Evolutionary conservation across 805 yeast genomes (phyloP), one percentile per base, ranked within the genome.

Genomic region (Wickerhamomyces chaumierensis): DNA sequence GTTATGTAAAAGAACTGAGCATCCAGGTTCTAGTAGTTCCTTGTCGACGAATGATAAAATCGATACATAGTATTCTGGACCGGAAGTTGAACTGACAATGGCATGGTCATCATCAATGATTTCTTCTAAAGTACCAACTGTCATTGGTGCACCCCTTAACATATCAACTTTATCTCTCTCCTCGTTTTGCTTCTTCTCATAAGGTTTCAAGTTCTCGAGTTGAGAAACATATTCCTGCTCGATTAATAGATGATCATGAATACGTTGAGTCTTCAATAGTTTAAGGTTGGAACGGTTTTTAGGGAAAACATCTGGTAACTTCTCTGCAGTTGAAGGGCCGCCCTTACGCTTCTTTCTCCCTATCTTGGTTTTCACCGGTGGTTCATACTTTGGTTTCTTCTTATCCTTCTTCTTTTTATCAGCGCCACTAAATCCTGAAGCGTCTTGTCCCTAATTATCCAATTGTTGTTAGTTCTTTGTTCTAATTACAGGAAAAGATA

Each of bases 21-120:
- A 90, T 8, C 97, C 96, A 1, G 97, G 98, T 61, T 92, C 97
- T 45, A 92, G 66, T 43, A 90, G 66, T 41, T 92, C 96, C 63
- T 92, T 92, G 61, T 92, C 98, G 15, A 92, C 98, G 68, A 92
- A 92, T 11, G 96, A 85, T 63, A 94, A 68, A 49, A 92, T 92
- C 5, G 95, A 81, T 28, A 92, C 98, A 57, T 92, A 92, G 62
- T 88, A 92, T 63, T 92, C 98, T 6, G 97, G 95, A 18, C 97
- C 96, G 12, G 95, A 86, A 6, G 94, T 78, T 39, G 94, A 79
- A 35, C 96, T 86, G 34, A 92, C 96, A 66, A 92, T 92, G 16
- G 98, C 98, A 62, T 92, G 98, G 58, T 92, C 98, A 61, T 92
- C 98, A 57, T 92, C 98, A 49, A 92, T 85, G 44, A 92, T 85